Base-by-base conservation (phyloP, 495 filamentous ascomycete species). In the Rhizodiscina lignyota region DNA sequence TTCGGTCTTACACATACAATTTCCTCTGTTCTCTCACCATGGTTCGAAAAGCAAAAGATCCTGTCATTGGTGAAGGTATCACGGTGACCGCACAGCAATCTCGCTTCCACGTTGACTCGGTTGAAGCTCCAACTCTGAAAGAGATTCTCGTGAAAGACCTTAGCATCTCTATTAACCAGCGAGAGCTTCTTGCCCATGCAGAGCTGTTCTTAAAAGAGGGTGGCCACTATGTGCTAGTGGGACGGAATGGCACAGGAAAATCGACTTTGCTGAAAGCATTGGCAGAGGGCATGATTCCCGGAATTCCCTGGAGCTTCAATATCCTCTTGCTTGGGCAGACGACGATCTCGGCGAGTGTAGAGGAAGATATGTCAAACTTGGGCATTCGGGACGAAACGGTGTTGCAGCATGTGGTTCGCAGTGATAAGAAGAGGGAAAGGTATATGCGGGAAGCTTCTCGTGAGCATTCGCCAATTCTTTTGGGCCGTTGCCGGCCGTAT, bases 241-340 rank as follows among this genome's bases (percentile, higher is more conserved):
- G 81, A 0, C 61, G 78, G 17, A 89, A 89, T 60, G 82, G 82
- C 1, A 70, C 71, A 3, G 82, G 82, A 4, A 89, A 89, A 52
- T 15, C 37, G 81, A 77, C 81, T 2, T 55, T 89, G 17, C 54
- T 86, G 22, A 67, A 70, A 38, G 77, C 82, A 15, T 72, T 89
- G 37, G 77, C 72, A 6, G 71, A 83, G 35, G 82, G 82, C 45
- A 62, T 83, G 23, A 79, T 89, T 28, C 80, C 82, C 1, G 79
- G 79, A 1, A 79, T 89, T 36, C 73, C 79, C 1, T 70, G 74
- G 47, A 55, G 66, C 20, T 73, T 74, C 3, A 56, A 76, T 8
- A 65, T 89, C 23, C 61, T 73, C 1, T 71, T 85, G 26, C 55
- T 89, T 11, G 78, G 82, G 43, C 82, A 89, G 53, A 84, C 75